A percentile compares a stretch with the other conserved stretches of the same genome.
These are phyloP conservation scores for Nicotiana otophora DNA, from an alignment of 257 asterid species.

Conservation along the genomic window DNA sequence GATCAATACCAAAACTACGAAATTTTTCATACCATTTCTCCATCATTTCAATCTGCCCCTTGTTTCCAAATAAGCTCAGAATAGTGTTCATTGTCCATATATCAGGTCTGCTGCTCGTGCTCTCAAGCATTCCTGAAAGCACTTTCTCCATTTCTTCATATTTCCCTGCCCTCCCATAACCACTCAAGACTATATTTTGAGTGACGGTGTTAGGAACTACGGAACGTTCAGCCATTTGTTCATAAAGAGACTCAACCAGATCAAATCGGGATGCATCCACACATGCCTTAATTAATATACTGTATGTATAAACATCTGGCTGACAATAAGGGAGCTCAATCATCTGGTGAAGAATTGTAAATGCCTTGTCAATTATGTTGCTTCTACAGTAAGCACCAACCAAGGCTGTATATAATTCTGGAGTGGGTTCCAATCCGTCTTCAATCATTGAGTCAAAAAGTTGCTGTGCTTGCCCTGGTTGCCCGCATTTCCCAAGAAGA, in stretches of 20 bases:
- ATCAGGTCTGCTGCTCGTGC: constrained; percentile 57
- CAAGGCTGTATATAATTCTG: constrained; percentile 77
- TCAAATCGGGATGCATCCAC: constrained; percentile 61
- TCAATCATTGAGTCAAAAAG: constrained; percentile 78
- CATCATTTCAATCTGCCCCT: constrained; percentile 83
- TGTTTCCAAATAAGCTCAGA: constrained; percentile 73
- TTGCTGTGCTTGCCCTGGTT: constrained; percentile 68
- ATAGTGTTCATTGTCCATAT: constrained; percentile 92
- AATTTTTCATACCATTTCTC: constrained; percentile 92
- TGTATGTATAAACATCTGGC: constrained; percentile 85
- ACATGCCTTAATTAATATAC: constrained; percentile 84
- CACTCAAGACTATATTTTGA: constrained; percentile 75
- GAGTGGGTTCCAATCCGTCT: constrained; percentile 67
- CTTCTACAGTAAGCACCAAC: constrained; percentile 76
- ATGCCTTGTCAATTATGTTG: constrained; percentile 68
- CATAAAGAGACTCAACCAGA: constrained; percentile 69
- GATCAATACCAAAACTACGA: constrained; percentile 72
- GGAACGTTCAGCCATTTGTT: constrained; percentile 55
- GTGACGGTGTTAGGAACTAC: constrained; percentile 88
- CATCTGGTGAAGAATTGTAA: constrained; percentile 58
- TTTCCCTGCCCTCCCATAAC: constrained; percentile 80
- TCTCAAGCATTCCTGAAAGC: constrained; percentile 60
- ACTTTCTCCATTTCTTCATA: constrained; percentile 84
- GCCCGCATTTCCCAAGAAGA: constrained; percentile 86
- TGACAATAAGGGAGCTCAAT: constrained; percentile 67